Percentiles rank a stretch among this genome's conserved stretches.
These are phyloP conservation scores for Lentinula edodes DNA, from an alignment of 768 basidiomycete genomes.

Conservation along the genomic window DNA sequence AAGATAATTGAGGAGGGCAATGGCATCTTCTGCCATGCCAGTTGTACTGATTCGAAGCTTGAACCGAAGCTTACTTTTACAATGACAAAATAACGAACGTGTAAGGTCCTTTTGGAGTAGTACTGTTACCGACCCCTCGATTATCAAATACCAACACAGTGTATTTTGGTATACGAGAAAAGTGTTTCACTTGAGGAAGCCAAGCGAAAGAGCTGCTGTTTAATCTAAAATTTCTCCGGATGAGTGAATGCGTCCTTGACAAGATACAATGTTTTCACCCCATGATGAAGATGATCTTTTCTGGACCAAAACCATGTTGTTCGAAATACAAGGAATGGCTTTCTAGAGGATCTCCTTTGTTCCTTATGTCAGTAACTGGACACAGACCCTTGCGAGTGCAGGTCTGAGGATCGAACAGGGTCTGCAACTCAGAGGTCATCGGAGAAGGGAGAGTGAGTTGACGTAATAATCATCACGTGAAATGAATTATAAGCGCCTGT, in stretches of 20 bases:
- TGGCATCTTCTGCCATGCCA: conserved; percentile 72
- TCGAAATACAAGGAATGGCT: conserved; percentile 79
- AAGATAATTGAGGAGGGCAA: conserved; percentile 62
- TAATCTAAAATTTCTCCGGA: conserved; percentile 30
- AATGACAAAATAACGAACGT: conserved; percentile 43
- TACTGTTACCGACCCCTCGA: conserved; percentile 75
- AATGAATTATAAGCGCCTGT: too few species aligned
- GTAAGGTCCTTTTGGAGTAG: conserved; percentile 68
- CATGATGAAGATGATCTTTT: conserved; percentile 75
- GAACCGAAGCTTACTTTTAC: too few species aligned
- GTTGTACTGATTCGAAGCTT: conserved; percentile 43
- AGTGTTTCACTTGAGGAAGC: conserved; percentile 60
- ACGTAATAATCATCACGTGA: too few species aligned
- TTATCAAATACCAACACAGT: conserved; percentile 77
- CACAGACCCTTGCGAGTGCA: conserved; percentile 71
- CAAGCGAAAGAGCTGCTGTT: conserved; percentile 62
- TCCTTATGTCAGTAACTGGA: conserved; percentile 52
- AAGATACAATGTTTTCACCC: conserved; percentile 31
- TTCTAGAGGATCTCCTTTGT: conserved; percentile 43
- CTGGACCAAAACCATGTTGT: conserved; percentile 61
- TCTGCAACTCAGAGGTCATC: conserved; percentile 13
- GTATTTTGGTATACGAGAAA: conserved; percentile 45
- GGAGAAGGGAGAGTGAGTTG: not conserved
- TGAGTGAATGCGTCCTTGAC: not conserved
- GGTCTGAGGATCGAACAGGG: conserved; percentile 56